phyloP scores from a whole-genome alignment of 2,329 filamentous ascomycete genomes.

The Pseudopithomyces maydicus region DNA sequence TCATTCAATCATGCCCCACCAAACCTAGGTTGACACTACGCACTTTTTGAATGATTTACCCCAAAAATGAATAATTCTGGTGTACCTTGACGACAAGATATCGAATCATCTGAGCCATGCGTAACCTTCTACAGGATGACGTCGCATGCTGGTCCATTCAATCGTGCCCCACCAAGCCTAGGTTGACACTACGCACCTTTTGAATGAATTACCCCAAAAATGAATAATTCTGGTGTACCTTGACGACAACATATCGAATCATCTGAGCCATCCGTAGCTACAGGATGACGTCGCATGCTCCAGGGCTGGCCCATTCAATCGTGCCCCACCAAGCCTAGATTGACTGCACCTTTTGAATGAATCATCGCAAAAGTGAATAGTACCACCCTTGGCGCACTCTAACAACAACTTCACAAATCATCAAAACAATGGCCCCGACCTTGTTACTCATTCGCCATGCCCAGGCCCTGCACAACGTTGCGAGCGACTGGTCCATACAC shows the following conservation, averaged over 20 bases:
- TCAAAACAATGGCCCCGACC: constrained; percentile 47
- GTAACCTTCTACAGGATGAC: no score
- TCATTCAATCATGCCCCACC: not conserved
- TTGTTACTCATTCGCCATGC: constrained; percentile 53
- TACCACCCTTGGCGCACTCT: no score
- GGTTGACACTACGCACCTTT: not conserved
- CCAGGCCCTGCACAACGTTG: constrained; percentile 52
- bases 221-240: no score
- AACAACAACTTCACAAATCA: not conserved
- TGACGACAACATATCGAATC: not conserved
- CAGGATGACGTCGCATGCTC: no score
- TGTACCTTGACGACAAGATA: no score
- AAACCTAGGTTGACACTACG: not conserved
- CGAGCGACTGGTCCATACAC: constrained; percentile 47
- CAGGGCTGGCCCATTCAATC: no score
- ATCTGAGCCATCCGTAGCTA: no score
- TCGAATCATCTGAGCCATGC: no score
- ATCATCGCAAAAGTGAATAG: no score
- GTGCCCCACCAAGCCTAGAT: not conserved
- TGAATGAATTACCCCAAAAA: not conserved
- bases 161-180: not conserved
- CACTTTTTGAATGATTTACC: not conserved
- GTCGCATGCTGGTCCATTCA: not conserved
- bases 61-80: no score
- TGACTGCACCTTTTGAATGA: not conserved